A percentile compares a stretch with the other conserved stretches of the same genome.
Evolutionary conservation across 768 basidiomycete genomes (phyloP).

Genomic region (Crepidotus variabilis): DNA sequence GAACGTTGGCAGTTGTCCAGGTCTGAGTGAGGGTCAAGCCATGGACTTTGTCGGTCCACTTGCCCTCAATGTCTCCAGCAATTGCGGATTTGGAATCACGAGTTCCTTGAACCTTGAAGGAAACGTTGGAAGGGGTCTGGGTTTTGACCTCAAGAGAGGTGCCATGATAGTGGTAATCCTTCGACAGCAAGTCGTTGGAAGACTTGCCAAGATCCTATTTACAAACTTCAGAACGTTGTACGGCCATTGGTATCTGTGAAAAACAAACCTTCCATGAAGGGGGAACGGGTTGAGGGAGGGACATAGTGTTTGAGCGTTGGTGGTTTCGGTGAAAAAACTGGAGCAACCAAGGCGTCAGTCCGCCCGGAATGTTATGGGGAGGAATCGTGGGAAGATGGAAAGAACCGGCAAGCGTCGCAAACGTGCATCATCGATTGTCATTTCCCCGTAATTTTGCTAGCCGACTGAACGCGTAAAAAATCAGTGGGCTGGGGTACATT

Average conservation of each 20-base stretch:
- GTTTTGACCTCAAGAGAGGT: slow-evolving; percentile 83
- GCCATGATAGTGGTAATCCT: slow-evolving; percentile 84
- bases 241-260: background rate
- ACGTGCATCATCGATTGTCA: background rate
- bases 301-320: slow-evolving; percentile 47
- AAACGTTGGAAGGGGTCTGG: slow-evolving; percentile 81
- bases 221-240: slow-evolving; percentile 8
- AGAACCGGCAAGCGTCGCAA: slow-evolving; percentile 5
- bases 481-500: too few species aligned
- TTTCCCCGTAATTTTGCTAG: background rate
- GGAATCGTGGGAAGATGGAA: slow-evolving; percentile 9
- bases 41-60: slow-evolving; percentile 87
- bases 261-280: slow-evolving; percentile 90
- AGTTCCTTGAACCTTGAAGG: slow-evolving; percentile 89
- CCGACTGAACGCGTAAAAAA: background rate
- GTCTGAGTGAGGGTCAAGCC: slow-evolving; percentile 92
- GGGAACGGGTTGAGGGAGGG: slow-evolving; percentile 92
- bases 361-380: slow-evolving; percentile 1
- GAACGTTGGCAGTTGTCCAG: slow-evolving; percentile 93
- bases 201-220: slow-evolving; percentile 92
- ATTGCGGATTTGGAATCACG: slow-evolving; percentile 78
- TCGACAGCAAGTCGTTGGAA: slow-evolving; percentile 88
- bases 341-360: slow-evolving; percentile 1
- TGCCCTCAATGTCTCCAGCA: slow-evolving; percentile 90
- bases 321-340: slow-evolving; percentile 4